Conservation (phyloP, 1,284 basidiomycete species). For the Malassezia slooffiae region DNA sequence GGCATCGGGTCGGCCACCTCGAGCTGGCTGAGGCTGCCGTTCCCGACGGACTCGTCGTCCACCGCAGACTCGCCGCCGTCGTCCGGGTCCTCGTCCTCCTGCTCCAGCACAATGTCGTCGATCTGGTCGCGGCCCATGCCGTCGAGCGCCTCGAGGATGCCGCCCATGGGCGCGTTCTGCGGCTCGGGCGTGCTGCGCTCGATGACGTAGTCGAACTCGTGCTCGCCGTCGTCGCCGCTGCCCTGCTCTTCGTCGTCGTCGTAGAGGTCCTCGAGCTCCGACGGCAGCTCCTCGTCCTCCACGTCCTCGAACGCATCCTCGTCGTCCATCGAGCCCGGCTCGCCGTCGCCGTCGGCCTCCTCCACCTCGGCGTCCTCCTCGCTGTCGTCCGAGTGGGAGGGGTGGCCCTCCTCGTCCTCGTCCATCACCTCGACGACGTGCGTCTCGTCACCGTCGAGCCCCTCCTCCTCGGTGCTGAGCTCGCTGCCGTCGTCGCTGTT, state of each 20-base stretch:
- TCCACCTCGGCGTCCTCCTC: slow-evolving; percentile 11
- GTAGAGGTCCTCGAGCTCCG: slow-evolving; percentile 8
- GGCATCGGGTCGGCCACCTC: slow-evolving; percentile 31
- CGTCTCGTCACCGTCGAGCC: slow-evolving; percentile 42
- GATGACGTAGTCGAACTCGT: slow-evolving; percentile 42
- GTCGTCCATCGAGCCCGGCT: slow-evolving; percentile 10
- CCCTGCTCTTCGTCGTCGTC: slow-evolving; percentile 54
- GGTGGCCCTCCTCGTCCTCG: slow-evolving; percentile 25
- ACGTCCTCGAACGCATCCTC: slow-evolving; percentile 17
- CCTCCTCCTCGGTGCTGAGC: slow-evolving; percentile 49
- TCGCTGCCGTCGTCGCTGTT: slow-evolving; percentile 27
- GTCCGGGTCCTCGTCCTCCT: slow-evolving; percentile 19
- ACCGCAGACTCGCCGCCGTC: slow-evolving; percentile 19
- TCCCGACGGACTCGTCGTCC: slow-evolving; percentile 24
- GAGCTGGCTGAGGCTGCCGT: slow-evolving; percentile 31
- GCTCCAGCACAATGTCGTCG: slow-evolving; percentile 21
- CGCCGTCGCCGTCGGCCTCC: slow-evolving; percentile 26
- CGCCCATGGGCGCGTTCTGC: slow-evolving; percentile 50
- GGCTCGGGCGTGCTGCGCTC: slow-evolving; percentile 16
- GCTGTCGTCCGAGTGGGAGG: not conserved
- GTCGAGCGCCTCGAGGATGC: slow-evolving; percentile 15
- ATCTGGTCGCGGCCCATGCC: slow-evolving; percentile 4
- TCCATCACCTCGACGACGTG: slow-evolving; percentile 48
- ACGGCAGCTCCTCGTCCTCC: not conserved
- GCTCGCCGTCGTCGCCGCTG: slow-evolving; percentile 47